Evolutionary conservation across 2,329 filamentous ascomycete species (phyloP), one percentile per base, ranked within the genome.

Genomic region (Tolypocladium inflatum): DNA sequence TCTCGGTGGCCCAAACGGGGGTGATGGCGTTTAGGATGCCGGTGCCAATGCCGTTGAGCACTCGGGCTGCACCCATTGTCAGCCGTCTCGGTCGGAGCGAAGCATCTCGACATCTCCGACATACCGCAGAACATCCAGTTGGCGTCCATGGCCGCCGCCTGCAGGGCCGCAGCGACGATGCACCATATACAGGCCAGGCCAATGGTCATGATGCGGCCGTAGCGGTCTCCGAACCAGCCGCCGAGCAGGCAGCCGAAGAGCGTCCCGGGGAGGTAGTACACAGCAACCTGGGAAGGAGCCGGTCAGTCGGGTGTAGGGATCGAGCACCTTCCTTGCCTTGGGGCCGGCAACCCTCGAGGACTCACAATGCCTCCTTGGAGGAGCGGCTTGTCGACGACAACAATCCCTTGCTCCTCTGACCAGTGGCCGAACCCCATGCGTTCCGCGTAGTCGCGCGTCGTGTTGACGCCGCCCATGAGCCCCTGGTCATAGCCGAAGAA

Each of bases 1-100:
- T 87, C 69, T 89, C 87, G 0, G 86, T 87, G 1, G 85, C 85
- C 85, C 85, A 89, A 4, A 88, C 85, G 0, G 87, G 87, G 0
- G 86, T 81, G 61, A 89, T 88, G 9, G 85, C 82, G 65, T 88
- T 90, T 41, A 89, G 68, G 55, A 89, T 83, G 30, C 87, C 87
- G 2, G 85, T 89, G 4, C 86, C 87, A 52, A 86, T 81, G 6
- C 85, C 84, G 57, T 86, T 87, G 13, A 72, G 56, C 0, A 65
- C 63, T 1, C 70, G 68, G 1, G 68, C 66, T 64, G 13, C 11
- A 21, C 26, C 11, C 26, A 4, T 33, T n/a, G 45, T 50, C 26
- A 50, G 45, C 45, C 45, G 15, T 33, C 45, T 30, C 8, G 26
- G 30, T 10, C 7, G 8, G 33, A 11, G 26, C n/a, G 8, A n/a